Evolutionary conservation across 164 flowering plant species (phyloP).

Genomic region (Chimonanthus salicifolius): DNA sequence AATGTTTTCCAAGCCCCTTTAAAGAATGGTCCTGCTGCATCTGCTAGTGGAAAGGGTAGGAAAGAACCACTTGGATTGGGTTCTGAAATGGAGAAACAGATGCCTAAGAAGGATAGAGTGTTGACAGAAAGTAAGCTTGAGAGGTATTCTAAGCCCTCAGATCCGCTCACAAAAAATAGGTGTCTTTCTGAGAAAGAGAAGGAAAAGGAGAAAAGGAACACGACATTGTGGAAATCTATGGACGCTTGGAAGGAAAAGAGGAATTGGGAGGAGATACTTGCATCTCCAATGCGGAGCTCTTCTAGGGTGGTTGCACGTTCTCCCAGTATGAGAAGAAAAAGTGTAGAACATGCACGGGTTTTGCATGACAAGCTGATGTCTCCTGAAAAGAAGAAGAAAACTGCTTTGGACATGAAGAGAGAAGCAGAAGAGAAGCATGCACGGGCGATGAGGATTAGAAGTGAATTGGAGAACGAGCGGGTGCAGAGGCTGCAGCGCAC

Average conservation of each 20-base stretch:
- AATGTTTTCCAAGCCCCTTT: constrained; percentile 24
- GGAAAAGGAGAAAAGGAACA: constrained; percentile 63
- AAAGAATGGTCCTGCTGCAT: constrained; percentile 29
- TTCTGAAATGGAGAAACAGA: constrained; percentile 38
- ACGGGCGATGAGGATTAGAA: constrained; percentile 80
- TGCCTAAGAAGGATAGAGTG: constrained; percentile 39
- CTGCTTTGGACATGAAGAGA: constrained; percentile 67
- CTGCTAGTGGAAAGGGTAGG: constrained; percentile 35
- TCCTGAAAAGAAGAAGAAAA: constrained; percentile 90
- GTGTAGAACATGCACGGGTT: constrained; percentile 70
- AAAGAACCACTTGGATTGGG: constrained; percentile 33
- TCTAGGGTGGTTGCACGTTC: constrained; percentile 71
- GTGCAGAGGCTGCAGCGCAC: constrained; percentile 83
- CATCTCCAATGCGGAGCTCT: constrained; percentile 60
- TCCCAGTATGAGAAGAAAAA: constrained; percentile 75
- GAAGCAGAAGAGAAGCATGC: constrained; percentile 98
- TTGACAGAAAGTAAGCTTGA: constrained; percentile 32
- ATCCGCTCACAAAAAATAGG: constrained; percentile 32
- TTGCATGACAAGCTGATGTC: constrained; percentile 92
- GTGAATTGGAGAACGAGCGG: constrained; percentile 81
- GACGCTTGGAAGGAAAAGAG: constrained; percentile 98
- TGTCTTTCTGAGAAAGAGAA: constrained; percentile 41
- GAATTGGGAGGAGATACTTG: constrained; percentile 89
- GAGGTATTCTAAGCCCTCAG: constrained; percentile 35
- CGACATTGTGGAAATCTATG: constrained; percentile 54